A percentile compares a stretch with the other conserved stretches of the same genome.
phyloP scores from a whole-genome alignment of 2,329 filamentous ascomycete species.

The Drechslerella coelobrocha region DNA sequence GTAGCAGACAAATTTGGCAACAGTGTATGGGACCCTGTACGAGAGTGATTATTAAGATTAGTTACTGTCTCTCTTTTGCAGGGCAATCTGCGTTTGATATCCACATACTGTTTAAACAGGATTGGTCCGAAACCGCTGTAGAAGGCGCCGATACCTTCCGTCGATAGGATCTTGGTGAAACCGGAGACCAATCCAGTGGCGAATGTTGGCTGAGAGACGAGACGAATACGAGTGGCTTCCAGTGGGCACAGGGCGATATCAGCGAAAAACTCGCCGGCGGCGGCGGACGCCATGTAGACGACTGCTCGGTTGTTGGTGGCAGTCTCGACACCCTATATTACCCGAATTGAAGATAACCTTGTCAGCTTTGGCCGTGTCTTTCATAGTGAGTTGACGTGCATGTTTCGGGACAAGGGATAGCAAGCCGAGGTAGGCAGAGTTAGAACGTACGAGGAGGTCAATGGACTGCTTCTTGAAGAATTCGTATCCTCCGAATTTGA shows the following conservation, averaged over 20 bases:
- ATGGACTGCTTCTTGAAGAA: conserved; percentile 95
- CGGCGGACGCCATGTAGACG: conserved; percentile 77
- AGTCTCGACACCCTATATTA: conserved; percentile 68
- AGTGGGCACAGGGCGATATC: conserved; percentile 88
- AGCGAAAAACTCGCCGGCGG: conserved; percentile 71
- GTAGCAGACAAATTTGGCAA: conserved; percentile 94
- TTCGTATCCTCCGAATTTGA: conserved; percentile 95
- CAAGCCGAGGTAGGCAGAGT: conserved; percentile 10
- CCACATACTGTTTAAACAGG: conserved; percentile 77
- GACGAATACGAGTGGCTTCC: conserved; percentile 90
- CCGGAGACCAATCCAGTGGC: conserved; percentile 79
- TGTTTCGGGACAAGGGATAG: background rate
- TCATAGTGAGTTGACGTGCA: background rate
- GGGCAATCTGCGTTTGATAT: conserved; percentile 21
- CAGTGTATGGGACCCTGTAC: conserved; percentile 78
- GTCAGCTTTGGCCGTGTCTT: background rate
- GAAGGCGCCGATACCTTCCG: conserved; percentile 83
- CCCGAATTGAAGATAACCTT: conserved; percentile 8
- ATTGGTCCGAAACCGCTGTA: conserved; percentile 91
- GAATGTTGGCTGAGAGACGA: conserved; percentile 86
- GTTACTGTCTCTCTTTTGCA: background rate
- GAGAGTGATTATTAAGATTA: conserved; percentile 60
- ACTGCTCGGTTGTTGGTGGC: conserved; percentile 79
- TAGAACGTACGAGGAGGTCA: conserved; percentile 67
- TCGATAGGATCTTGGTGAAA: conserved; percentile 81